Conservation (phyloP, 768 basidiomycete species). For the Naganishia randhawae region DNA sequence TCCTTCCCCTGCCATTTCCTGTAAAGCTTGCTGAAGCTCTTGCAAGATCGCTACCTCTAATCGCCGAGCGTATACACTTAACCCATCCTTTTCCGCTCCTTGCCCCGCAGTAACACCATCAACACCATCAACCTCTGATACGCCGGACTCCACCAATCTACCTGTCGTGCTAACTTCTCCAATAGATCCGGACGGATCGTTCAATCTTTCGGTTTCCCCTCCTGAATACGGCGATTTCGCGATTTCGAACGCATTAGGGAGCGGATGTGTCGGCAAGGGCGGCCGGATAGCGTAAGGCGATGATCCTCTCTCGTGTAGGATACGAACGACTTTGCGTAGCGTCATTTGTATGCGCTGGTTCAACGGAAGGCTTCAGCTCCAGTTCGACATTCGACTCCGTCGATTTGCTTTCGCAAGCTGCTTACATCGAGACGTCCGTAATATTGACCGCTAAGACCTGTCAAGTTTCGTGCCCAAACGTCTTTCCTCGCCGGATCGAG, state of each 20-base stretch:
- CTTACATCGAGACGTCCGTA: constrained; percentile 27
- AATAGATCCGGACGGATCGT: too few relatives aligned
- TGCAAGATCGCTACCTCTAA: constrained; percentile 25
- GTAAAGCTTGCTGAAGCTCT: constrained; percentile 15
- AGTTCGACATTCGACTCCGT: not conserved
- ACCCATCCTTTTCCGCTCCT: not conserved
- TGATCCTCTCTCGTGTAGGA: constrained; percentile 9
- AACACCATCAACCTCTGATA: not conserved
- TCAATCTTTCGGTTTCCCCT: not conserved
- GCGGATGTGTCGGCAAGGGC: constrained; percentile 1
- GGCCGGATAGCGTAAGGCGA: constrained; percentile 9
- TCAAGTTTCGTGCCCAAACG: constrained; percentile 26
- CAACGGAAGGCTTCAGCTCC: not conserved
- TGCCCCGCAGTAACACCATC: not conserved
- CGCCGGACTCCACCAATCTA: not conserved
- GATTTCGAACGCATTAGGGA: not conserved
- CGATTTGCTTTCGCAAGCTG: not conserved
- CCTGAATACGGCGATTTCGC: not conserved
- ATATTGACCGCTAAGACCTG: constrained; percentile 26
- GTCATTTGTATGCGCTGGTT: constrained; percentile 13
- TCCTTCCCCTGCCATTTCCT: constrained; percentile 14
- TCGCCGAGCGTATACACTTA: constrained; percentile 26
- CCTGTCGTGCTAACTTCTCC: not conserved
- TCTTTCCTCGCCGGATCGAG: constrained; percentile 19
- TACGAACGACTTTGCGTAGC: constrained; percentile 21